Evolutionary conservation across 768 basidiomycete species (phyloP).

Genomic region (Dictyophora rubrovolvata): DNA sequence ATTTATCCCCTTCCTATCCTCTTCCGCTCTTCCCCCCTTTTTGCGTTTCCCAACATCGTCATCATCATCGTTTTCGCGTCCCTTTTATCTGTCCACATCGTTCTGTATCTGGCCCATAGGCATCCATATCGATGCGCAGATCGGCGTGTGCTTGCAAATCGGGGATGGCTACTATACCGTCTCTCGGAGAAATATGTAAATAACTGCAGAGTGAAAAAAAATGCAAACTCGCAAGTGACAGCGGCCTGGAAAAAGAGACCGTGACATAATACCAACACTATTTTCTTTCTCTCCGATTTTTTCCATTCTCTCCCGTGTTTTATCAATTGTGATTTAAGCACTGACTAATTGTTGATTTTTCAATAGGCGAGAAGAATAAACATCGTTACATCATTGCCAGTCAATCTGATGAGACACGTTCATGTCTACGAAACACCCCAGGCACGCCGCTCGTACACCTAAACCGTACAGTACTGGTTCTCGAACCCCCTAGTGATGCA

Average conservation of each 20-base stretch:
- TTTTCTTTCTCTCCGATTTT: neutral
- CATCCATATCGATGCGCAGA: neutral
- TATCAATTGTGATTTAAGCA: neutral
- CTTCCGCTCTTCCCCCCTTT: neutral
- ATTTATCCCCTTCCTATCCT: neutral
- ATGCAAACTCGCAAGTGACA: too few relatives aligned
- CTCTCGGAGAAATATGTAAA: neutral
- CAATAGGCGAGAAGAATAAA: slow-evolving; percentile 68
- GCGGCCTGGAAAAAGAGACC: neutral
- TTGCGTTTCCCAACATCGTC: neutral
- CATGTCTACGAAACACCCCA: slow-evolving; percentile 59
- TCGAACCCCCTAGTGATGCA: slow-evolving; percentile 78
- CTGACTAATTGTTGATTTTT: neutral
- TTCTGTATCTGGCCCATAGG: neutral
- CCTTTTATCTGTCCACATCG: slow-evolving; percentile 3
- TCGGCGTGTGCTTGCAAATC: neutral
- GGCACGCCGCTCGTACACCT: slow-evolving; percentile 87
- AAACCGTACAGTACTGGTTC: slow-evolving; percentile 84
- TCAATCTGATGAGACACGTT: slow-evolving; percentile 66
- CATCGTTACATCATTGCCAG: slow-evolving; percentile 88
- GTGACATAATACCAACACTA: neutral
- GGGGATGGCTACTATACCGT: neutral
- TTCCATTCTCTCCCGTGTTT: neutral
- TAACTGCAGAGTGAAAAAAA: neutral
- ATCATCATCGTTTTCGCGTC: neutral